These are phyloP conservation scores for Rosa chinensis DNA, from an alignment of 306 rosid species.

Conservation along the genomic window DNA sequence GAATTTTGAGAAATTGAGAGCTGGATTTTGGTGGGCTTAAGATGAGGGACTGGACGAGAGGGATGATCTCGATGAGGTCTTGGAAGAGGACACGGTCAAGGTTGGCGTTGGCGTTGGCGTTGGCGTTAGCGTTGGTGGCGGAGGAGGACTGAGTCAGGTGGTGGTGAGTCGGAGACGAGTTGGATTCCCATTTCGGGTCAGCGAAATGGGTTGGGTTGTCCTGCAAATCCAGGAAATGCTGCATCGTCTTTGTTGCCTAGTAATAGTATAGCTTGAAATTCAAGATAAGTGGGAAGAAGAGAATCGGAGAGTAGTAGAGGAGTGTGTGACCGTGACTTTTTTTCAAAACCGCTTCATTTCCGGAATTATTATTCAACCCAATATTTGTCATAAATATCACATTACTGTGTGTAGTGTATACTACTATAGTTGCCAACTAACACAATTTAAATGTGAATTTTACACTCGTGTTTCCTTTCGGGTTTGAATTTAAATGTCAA, in stretches of 20 bases:
- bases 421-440: too few species aligned
- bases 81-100: conserved; percentile 83
- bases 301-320: not conserved
- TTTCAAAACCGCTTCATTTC: conserved; percentile 1
- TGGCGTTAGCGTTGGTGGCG: conserved; percentile 22
- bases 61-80: conserved; percentile 85
- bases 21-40: conserved; percentile 29
- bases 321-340: not conserved
- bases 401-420: too few species aligned
- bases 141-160: conserved; percentile 37
- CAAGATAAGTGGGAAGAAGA: not conserved
- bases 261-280: not conserved
- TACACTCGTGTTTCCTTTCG: too few species aligned
- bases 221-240: conserved; percentile 62
- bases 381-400: too few species aligned
- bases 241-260: conserved; percentile 41
- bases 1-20: not conserved
- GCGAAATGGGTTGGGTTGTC: conserved; percentile 46
- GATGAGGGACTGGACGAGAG: conserved; percentile 89
- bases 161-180: conserved; percentile 49
- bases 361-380: not conserved
- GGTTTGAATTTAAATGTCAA: too few species aligned
- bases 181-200: conserved; percentile 60
- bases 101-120: conserved; percentile 47
- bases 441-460: too few species aligned